Evolutionary conservation across 2,329 filamentous ascomycete species (phyloP), one percentile per base, ranked within the genome.

Genomic region (Pestalotiopsis fici): DNA sequence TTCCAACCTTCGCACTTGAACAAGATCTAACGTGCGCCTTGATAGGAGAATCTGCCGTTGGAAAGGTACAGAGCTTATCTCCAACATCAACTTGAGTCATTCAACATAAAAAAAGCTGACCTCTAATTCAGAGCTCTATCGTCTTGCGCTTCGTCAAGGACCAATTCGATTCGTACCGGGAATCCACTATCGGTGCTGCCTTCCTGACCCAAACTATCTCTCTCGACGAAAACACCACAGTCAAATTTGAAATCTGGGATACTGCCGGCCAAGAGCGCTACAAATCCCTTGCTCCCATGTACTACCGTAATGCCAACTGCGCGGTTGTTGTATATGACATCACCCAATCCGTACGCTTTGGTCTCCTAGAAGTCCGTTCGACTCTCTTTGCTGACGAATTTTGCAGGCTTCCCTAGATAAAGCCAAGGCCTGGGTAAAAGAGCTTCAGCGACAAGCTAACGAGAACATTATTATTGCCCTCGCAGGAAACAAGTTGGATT

Each of bases 241-340:
- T 99, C 83, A 99, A 99, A 86, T 99, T 99, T 78, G 96, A 99
- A 83, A 99, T 99, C 79, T 99, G 96, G 95, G 95, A 98, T 83
- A 99, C 96, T 11, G 96, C 96, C 71, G 96, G 96, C 71, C 96
- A 99, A 84, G 96, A 99, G 83, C 90, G 97, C 78, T 99, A 98
- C 88, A 98, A 98, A 87, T 98, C 96, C 13, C 87, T 99, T 73
- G 96, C 96, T 39, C 96, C 96, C 75, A 99, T 99, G 96, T 99
- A 99, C 87, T 99, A 99, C 85, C 88, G 97, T 76, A 99, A 99
- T 80, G 97, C 97, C 74, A 98, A 99, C 88, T 98, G 96, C 83
- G 96, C 97, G 68, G 95, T 99, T 37, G 95, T 99, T 61, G 96
- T 99, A 73, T 99, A 99, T 83, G 96, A 99, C 83, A 98, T 99